These are phyloP conservation scores for Xylaria palmicola DNA, from an alignment of 495 filamentous ascomycete species.

Conservation along the genomic window DNA sequence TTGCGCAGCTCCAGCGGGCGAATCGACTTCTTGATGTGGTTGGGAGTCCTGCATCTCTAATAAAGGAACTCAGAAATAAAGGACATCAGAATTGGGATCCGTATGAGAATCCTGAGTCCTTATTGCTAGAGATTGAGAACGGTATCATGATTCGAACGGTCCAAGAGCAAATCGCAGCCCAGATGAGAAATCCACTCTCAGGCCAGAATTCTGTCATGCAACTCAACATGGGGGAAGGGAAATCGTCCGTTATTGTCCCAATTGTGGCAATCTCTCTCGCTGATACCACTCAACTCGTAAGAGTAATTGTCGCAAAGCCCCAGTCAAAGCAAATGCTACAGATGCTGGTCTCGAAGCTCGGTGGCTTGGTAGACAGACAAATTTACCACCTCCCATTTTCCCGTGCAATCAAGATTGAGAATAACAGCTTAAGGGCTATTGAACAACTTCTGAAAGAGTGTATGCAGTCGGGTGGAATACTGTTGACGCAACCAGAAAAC, in stretches of 20 bases:
- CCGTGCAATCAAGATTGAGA: constrained; percentile 38
- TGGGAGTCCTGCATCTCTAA: constrained; percentile 24
- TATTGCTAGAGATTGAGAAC: constrained; percentile 57
- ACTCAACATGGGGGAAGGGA: constrained; percentile 53
- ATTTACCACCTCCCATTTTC: constrained; percentile 54
- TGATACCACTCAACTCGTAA: constrained; percentile 40
- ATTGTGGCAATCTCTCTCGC: constrained; percentile 53
- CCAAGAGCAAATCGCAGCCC: constrained; percentile 56
- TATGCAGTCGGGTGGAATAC: constrained; percentile 36
- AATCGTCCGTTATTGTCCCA: constrained; percentile 56
- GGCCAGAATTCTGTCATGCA: constrained; percentile 54
- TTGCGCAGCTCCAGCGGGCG: constrained; percentile 36
- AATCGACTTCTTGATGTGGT: constrained; percentile 24
- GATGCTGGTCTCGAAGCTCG: constrained; percentile 45
- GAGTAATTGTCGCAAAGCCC: constrained; percentile 53
- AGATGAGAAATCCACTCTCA: constrained; percentile 48
- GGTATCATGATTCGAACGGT: constrained; percentile 51
- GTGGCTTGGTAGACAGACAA: constrained; percentile 46
- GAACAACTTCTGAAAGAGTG: constrained; percentile 36
- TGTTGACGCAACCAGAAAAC: constrained; percentile 53
- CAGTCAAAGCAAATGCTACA: constrained; percentile 52
- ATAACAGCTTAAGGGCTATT: constrained; percentile 28
- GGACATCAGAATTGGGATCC: constrained; percentile 56
- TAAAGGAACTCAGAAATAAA: constrained; percentile 41
- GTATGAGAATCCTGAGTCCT: constrained; percentile 48